These are phyloP conservation scores for Ustilago xerochloae DNA, from an alignment of 1,284 basidiomycete species.

Conservation along the genomic window DNA sequence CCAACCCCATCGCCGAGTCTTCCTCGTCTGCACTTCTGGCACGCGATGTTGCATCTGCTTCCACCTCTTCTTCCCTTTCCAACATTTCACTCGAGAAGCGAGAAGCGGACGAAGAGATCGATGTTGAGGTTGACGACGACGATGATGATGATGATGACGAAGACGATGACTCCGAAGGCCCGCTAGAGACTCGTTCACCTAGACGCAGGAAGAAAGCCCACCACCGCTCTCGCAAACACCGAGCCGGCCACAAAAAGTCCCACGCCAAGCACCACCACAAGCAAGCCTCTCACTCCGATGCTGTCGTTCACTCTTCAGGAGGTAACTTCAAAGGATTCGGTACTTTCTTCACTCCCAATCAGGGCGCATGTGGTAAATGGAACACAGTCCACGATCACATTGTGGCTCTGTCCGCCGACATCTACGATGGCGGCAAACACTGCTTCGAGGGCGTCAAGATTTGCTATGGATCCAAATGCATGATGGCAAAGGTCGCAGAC, in stretches of 20 bases:
- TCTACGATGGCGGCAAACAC: constrained; percentile 29
- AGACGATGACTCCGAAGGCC: neutral
- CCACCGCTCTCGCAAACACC: constrained; percentile 21
- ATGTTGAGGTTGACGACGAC: constrained; percentile 2
- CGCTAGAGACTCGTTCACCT: constrained; percentile 7
- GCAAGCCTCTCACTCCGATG: neutral
- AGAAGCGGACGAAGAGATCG: neutral
- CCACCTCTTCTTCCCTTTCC: neutral
- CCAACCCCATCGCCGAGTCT: constrained; percentile 2
- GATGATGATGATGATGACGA: neutral
- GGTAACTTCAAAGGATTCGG: constrained; percentile 27
- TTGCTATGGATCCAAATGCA: constrained; percentile 25
- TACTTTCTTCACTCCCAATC: constrained; percentile 35
- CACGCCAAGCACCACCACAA: too few relatives aligned
- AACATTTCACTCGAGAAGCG: neutral
- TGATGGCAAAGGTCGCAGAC: constrained; percentile 30
- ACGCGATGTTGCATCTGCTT: neutral
- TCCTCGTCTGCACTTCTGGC: constrained; percentile 3
- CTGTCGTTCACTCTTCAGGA: neutral
- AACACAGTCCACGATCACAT: constrained; percentile 31
- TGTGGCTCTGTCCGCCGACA: constrained; percentile 30
- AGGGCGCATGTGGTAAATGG: constrained; percentile 38
- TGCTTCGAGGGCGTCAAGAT: constrained; percentile 16
- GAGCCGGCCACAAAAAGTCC: constrained; percentile 1
- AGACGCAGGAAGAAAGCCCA: constrained; percentile 14